Evolutionary conservation across 129 eudicot species (phyloP), one percentile per base, ranked within the genome.

Genomic region (Helianthus tuberosus): DNA sequence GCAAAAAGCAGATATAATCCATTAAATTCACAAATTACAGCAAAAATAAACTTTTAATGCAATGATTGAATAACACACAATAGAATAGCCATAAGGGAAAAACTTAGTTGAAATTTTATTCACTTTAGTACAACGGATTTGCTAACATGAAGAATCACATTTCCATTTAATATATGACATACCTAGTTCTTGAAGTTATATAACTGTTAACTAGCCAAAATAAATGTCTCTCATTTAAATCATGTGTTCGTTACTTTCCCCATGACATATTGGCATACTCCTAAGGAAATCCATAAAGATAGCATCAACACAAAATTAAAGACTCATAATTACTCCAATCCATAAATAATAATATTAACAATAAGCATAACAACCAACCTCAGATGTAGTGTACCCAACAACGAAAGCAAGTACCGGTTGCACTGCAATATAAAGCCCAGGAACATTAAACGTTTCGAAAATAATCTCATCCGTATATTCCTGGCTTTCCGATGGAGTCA

Each of bases 321-420:
- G 66, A 65, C 53, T 66, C 11, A 32, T 11, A 53, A 75, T 66
- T 66, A 52, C 54, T 25, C 59, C 66, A 66, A 36, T 27, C 58
- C 5, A 57, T 29, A 20, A 16, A 67, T 1, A 38, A 64, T 36
- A 64, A 38, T 11, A 58, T 10, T 38, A 4, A n/a, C 35, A 46
- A 29, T 36, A 66, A 41, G 50, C 12, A 20, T 20, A 43, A 71
- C 32, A 12, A 77, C 90, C 68, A 79, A 94, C 97, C 97, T 94
- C 88, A 35, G 93, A 86, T 55, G 97, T 90, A 0, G 96, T 94
- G 83, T 94, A 94, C 13, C 98, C 98, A 27, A 97, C 98, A 59
- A 97, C 98, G 54, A 90, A 80, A 73, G 98, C 98, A 69, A 93
- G 97, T 36, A 93, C 98, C 10, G 98, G 97, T 75, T 93, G 98